phyloP scores from a whole-genome alignment of 768 basidiomycete genomes.

The Hypholoma sublateritium region DNA sequence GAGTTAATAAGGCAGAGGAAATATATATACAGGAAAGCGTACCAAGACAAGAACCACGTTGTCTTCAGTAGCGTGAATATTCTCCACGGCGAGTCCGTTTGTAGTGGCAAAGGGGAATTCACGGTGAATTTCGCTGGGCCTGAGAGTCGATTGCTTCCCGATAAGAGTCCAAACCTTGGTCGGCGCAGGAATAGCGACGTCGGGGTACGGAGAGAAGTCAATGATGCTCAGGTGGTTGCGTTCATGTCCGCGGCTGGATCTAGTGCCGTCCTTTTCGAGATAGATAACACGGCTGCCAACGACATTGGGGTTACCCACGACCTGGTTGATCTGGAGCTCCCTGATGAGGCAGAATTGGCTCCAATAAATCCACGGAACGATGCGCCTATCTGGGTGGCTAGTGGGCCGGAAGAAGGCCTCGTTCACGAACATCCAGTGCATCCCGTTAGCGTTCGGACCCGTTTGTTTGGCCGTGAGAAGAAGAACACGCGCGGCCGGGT shows the following conservation, averaged over 20 bases:
- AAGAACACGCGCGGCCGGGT: conserved; percentile 50
- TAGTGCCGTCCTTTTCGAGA: conserved; percentile 37
- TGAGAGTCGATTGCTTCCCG: conserved; percentile 38
- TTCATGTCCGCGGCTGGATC: conserved; percentile 21
- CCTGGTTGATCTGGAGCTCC: conserved; percentile 30
- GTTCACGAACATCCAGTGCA: conserved; percentile 54
- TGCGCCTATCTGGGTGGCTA: conserved; percentile 40
- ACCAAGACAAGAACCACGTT: conserved; percentile 59
- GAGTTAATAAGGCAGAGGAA: background rate
- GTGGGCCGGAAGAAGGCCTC: conserved; percentile 50
- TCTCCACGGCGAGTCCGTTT: conserved; percentile 45
- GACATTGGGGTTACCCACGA: conserved; percentile 37
- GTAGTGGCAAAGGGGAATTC: conserved; percentile 45
- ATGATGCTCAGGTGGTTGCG: conserved; percentile 37
- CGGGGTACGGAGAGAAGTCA: conserved; percentile 45
- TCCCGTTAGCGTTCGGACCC: conserved; percentile 25
- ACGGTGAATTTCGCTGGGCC: conserved; percentile 42
- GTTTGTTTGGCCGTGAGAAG: conserved; percentile 45
- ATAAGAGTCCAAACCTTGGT: conserved; percentile 39
- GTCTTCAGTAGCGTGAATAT: conserved; percentile 58
- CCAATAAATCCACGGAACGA: conserved; percentile 58
- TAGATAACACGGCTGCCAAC: conserved; percentile 49
- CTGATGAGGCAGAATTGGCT: conserved; percentile 49
- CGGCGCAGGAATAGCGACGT: conserved; percentile 25
- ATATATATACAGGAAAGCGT: conserved; percentile 19